A percentile compares a stretch with the other conserved stretches of the same genome.
These are phyloP conservation scores for Suillus cothurnatus DNA, from an alignment of 768 basidiomycete species.

Conservation along the genomic window DNA sequence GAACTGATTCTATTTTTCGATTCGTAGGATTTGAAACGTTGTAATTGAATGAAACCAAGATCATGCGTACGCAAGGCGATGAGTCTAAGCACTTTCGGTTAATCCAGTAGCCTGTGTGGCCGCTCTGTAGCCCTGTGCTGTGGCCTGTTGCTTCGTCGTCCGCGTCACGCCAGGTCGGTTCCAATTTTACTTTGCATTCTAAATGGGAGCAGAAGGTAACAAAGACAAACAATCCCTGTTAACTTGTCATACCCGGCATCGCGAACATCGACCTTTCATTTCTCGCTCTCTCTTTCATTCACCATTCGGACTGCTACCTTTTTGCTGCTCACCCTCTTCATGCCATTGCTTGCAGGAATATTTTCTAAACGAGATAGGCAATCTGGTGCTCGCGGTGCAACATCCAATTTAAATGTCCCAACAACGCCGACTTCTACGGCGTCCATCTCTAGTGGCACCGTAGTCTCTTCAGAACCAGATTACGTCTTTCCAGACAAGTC, in stretches of 20 bases:
- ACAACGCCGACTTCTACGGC: conserved; percentile 18
- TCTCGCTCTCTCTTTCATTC: conserved; percentile 14
- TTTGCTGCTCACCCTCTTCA: conserved; percentile 19
- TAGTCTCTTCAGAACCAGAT: conserved; percentile 34
- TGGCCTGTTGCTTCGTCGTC: not conserved
- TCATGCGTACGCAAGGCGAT: not conserved
- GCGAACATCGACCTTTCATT: conserved; percentile 17
- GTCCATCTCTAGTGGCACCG: conserved; percentile 16
- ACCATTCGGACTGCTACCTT: conserved; percentile 6
- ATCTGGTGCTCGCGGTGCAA: conserved; percentile 8
- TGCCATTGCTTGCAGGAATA: conserved; percentile 33
- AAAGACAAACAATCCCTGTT: conserved; percentile 3
- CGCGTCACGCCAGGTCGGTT: not conserved
- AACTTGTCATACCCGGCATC: not conserved
- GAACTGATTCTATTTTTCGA: not conserved
- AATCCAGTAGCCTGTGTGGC: not conserved
- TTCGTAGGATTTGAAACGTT: not conserved
- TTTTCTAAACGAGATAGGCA: conserved; percentile 28
- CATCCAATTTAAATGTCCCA: not conserved
- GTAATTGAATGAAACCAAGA: not conserved
- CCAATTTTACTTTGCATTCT: not conserved
- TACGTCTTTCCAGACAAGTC: conserved; percentile 31
- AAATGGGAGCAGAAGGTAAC: not conserved
- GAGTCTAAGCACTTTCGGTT: not conserved
- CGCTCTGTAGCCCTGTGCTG: not conserved